Evolutionary conservation across 2,329 filamentous ascomycete genomes (phyloP).

Genomic region (Neofusicoccum kwambonambiense): DNA sequence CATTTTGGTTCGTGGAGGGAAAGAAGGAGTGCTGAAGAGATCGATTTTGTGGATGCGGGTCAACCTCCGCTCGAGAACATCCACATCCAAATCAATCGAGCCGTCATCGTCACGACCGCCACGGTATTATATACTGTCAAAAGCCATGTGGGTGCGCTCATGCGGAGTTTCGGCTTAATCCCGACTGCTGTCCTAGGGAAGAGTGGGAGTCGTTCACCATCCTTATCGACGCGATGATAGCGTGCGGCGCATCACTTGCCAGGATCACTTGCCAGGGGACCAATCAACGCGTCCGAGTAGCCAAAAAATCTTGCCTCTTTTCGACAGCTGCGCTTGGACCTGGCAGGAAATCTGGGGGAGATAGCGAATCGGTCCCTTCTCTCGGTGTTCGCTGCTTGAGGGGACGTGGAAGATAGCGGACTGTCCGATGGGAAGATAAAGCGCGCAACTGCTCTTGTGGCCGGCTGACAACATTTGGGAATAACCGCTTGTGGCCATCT

Average conservation of each 20-base stretch:
- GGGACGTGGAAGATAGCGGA: not conserved
- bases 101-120: no score
- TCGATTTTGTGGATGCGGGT: no score
- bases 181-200: not conserved
- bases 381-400: not conserved
- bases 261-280: not conserved
- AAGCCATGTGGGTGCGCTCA: no score
- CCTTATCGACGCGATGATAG: constrained; percentile 4
- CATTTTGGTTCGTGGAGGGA: not conserved
- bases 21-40: no score
- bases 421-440: not conserved
- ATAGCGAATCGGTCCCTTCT: not conserved
- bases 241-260: not conserved
- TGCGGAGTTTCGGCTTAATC: no score
- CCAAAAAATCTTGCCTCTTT: not conserved
- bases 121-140: not conserved
- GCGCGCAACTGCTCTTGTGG: not conserved
- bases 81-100: not conserved
- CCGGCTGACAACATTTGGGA: not conserved
- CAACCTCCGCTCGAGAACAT: no score
- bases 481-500: not conserved
- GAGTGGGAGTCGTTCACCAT: not conserved
- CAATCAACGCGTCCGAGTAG: not conserved
- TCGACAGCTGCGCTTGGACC: not conserved
- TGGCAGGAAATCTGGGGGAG: not conserved